These are phyloP conservation scores for Alternaria infectoria DNA, from an alignment of 2,329 filamentous ascomycete genomes.

Conservation along the genomic window DNA sequence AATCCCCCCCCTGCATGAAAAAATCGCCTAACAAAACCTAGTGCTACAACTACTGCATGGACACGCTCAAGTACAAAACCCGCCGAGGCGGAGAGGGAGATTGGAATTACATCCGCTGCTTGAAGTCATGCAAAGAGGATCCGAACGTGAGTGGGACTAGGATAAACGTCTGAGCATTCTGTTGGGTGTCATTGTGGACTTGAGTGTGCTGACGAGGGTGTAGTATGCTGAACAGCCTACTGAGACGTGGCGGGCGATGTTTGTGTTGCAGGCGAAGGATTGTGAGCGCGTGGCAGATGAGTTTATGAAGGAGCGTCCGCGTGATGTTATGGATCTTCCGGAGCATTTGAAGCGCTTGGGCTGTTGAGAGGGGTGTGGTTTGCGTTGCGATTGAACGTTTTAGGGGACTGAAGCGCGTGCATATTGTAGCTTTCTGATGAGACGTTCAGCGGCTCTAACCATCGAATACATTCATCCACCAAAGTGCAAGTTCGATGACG, in stretches of 20 bases:
- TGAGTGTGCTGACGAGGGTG: neutral
- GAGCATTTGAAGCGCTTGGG: neutral
- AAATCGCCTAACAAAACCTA: neutral
- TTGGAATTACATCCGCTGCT: neutral
- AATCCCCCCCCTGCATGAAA: neutral
- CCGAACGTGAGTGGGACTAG: neutral
- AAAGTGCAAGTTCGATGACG: too few species aligned
- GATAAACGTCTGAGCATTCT: neutral
- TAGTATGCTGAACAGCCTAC: neutral
- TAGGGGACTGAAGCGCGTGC: too few species aligned
- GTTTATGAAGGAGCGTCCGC: neutral
- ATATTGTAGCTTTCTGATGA: too few species aligned
- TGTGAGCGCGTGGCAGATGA: neutral
- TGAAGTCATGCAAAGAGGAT: neutral
- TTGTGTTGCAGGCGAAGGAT: neutral
- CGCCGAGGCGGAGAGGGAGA: neutral
- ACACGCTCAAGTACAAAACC: neutral
- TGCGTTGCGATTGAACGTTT: too few species aligned
- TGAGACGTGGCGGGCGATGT: neutral
- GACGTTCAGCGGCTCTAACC: too few species aligned
- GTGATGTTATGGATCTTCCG: neutral
- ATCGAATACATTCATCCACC: too few species aligned
- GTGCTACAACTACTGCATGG: neutral
- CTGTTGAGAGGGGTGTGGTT: neutral
- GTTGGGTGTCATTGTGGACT: neutral